phyloP scores from a whole-genome alignment of 345 rosid genomes.

The Bruguiera parviflora region DNA sequence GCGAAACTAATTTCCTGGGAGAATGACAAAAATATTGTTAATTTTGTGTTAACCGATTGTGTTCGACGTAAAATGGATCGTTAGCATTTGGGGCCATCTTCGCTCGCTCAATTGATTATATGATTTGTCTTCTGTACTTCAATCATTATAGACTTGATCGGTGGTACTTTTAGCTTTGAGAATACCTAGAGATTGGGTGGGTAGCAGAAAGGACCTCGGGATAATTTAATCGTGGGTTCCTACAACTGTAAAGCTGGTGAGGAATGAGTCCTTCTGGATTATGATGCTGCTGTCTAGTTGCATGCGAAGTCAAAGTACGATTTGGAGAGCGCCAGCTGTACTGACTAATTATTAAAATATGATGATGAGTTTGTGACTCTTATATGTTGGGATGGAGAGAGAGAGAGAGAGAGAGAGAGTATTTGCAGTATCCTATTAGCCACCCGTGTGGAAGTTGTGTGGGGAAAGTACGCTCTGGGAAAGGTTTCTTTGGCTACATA shows the following conservation, averaged over 20 bases:
- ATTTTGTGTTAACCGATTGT: background rate
- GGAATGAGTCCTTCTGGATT: conserved; percentile 16
- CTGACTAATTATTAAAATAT: conserved; percentile 3
- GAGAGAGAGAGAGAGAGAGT: too few species aligned
- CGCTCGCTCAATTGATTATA: too few species aligned
- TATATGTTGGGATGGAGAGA: too few species aligned
- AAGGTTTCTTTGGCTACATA: background rate
- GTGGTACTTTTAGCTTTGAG: background rate
- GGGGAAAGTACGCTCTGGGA: background rate
- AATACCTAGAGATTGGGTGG: conserved; percentile 1
- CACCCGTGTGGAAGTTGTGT: background rate
- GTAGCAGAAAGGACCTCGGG: background rate
- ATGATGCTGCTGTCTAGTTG: conserved; percentile 20
- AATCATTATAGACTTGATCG: background rate
- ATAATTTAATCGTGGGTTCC: conserved; percentile 11
- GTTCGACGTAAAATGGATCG: too few species aligned
- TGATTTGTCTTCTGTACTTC: background rate
- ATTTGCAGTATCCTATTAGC: background rate
- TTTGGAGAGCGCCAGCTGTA: conserved; percentile 30
- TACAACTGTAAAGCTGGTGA: conserved; percentile 16
- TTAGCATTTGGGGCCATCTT: background rate
- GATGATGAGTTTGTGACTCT: background rate
- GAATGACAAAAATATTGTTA: background rate
- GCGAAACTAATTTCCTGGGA: background rate
- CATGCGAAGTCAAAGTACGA: conserved; percentile 21